Conservation (phyloP, 257 asterid genomes). For the Primulina eburnea region DNA sequence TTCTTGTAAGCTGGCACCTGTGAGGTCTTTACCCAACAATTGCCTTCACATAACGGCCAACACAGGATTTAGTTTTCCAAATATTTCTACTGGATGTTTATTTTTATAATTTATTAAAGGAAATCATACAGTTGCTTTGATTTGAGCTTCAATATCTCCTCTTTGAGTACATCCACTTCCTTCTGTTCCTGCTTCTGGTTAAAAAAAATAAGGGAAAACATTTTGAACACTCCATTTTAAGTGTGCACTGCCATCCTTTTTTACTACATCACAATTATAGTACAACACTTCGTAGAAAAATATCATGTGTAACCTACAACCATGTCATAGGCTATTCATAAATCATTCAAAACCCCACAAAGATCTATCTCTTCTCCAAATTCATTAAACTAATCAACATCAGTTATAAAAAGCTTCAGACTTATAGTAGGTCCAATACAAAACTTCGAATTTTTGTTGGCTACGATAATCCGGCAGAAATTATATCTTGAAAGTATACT, state of each 20-base stretch:
- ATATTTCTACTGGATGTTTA: not conserved
- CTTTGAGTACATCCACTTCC: conserved; percentile 52
- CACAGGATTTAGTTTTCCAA: not conserved
- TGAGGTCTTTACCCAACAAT: conserved; percentile 60
- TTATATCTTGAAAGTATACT: not conserved
- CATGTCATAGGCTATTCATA: not conserved
- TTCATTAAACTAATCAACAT: not conserved
- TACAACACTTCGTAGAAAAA: not conserved
- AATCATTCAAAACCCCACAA: not conserved
- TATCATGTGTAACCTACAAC: not conserved
- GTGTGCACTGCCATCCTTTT: no score
- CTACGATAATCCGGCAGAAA: not conserved
- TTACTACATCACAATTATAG: not conserved
- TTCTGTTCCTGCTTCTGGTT: conserved; percentile 36
- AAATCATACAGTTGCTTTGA: conserved; percentile 49
- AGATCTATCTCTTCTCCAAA: not conserved
- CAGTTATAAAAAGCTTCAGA: not conserved
- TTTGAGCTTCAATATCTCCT: conserved; percentile 57
- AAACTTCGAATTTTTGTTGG: not conserved
- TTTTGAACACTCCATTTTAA: no score
- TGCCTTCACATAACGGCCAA: conserved; percentile 39
- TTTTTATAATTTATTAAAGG: conserved; percentile 1
- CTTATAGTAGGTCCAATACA: not conserved
- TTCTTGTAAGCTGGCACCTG: conserved; percentile 49
- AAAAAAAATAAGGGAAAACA: no score